Evolutionary conservation across 805 yeast species (phyloP).

Genomic region (Wickerhamiella azymoides): DNA sequence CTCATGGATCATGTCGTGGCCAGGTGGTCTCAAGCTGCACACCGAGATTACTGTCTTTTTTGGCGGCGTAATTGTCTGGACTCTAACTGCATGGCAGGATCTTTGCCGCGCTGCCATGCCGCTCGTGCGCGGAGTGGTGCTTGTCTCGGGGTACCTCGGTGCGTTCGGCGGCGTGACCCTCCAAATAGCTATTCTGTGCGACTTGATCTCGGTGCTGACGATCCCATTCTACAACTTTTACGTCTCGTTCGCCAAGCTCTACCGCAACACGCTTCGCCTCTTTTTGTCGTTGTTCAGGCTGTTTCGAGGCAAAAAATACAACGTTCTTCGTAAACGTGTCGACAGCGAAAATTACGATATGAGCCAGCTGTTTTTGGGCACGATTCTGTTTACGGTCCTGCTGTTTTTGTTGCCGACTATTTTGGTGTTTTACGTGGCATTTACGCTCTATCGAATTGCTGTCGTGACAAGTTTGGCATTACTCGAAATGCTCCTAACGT

Average conservation of each 20-base stretch:
- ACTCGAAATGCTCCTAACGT: slow-evolving; percentile 46
- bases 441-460: slow-evolving; percentile 44
- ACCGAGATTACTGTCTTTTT: slow-evolving; percentile 72
- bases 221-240: slow-evolving; percentile 68
- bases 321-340: slow-evolving; percentile 68
- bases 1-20: slow-evolving; percentile 70
- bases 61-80: slow-evolving; percentile 81
- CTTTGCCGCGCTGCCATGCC: slow-evolving; percentile 6
- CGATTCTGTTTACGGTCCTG: slow-evolving; percentile 68
- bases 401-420: slow-evolving; percentile 77
- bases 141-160: slow-evolving; percentile 25
- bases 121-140: slow-evolving; percentile 5
- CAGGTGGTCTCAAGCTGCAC: slow-evolving; percentile 88
- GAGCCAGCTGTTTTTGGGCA: slow-evolving; percentile 80
- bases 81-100: slow-evolving; percentile 51
- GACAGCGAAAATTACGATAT: slow-evolving; percentile 75
- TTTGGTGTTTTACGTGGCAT: slow-evolving; percentile 65
- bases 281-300: slow-evolving; percentile 64
- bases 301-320: slow-evolving; percentile 80
- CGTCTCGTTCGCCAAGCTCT: slow-evolving; percentile 63
- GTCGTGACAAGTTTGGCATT: slow-evolving; percentile 36
- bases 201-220: slow-evolving; percentile 46
- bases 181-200: slow-evolving; percentile 51
- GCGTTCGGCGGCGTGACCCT: slow-evolving; percentile 50
- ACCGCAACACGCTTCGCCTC: slow-evolving; percentile 56